phyloP scores from a whole-genome alignment of 108 stramenopile species.

The Cylindrotheca closterium region DNA sequence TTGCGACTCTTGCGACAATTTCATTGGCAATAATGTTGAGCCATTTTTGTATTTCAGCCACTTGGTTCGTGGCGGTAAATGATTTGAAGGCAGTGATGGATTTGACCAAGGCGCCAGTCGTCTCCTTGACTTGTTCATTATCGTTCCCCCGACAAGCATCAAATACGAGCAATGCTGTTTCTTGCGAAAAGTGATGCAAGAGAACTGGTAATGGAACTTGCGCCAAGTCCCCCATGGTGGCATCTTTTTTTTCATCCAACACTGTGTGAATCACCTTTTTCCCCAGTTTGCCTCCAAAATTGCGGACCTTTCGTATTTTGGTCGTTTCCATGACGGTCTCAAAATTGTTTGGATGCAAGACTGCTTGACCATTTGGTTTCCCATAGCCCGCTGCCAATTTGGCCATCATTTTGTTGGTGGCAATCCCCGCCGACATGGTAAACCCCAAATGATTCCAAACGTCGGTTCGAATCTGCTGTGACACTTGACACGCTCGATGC shows the following conservation, averaged over 20 bases:
- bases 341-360: slow-evolving; percentile 58
- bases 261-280: slow-evolving; percentile 38
- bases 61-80: slow-evolving; percentile 39
- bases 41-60: slow-evolving; percentile 62
- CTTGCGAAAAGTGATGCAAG: slow-evolving; percentile 31
- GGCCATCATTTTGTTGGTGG: slow-evolving; percentile 74
- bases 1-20: slow-evolving; percentile 64
- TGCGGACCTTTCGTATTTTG: slow-evolving; percentile 68
- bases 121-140: slow-evolving; percentile 62
- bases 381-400: slow-evolving; percentile 85
- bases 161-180: slow-evolving; percentile 63
- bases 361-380: slow-evolving; percentile 89
- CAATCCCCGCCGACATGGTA: slow-evolving; percentile 81
- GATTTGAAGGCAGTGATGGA: slow-evolving; percentile 86
- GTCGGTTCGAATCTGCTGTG: slow-evolving; percentile 47
- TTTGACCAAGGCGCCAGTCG: slow-evolving; percentile 66
- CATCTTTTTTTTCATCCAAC: slow-evolving; percentile 19
- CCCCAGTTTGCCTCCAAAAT: slow-evolving; percentile 86
- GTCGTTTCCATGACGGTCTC: slow-evolving; percentile 58
- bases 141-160: slow-evolving; percentile 71
- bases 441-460: slow-evolving; percentile 67
- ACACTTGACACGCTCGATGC: slow-evolving; percentile 52
- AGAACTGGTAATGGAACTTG: slow-evolving; percentile 59
- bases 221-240: slow-evolving; percentile 29
- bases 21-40: slow-evolving; percentile 63